phyloP scores from a whole-genome alignment of 768 basidiomycete species.

The Guyanaporus albipodus region DNA sequence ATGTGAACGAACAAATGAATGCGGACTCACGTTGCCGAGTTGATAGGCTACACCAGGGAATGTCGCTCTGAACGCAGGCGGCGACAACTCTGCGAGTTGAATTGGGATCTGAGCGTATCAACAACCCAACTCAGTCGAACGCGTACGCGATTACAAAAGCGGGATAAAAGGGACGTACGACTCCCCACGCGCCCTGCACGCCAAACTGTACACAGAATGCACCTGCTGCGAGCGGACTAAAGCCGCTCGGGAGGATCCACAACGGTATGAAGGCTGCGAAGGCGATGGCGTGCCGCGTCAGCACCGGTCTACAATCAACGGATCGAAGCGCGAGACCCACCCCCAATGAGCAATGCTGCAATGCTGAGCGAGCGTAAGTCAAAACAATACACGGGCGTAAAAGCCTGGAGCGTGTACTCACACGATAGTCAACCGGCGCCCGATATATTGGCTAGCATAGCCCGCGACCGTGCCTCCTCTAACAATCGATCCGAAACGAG shows the following conservation, averaged over 20 bases:
- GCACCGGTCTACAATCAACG: too few relatives aligned
- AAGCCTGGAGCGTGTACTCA: neutral
- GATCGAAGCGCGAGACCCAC: conserved; percentile 50
- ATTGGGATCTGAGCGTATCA: conserved; percentile 55
- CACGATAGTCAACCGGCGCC: conserved; percentile 76
- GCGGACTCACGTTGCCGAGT: conserved; percentile 54
- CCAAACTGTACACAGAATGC: conserved; percentile 86
- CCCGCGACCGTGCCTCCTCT: conserved; percentile 71
- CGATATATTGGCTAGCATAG: conserved; percentile 67
- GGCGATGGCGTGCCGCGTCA: too few relatives aligned
- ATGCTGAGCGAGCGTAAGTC: conserved; percentile 15
- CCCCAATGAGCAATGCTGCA: conserved; percentile 20
- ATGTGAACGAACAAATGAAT: too few relatives aligned
- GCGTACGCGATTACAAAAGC: neutral
- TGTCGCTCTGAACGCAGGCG: conserved; percentile 84
- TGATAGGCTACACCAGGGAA: conserved; percentile 88
- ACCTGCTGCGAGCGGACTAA: conserved; percentile 68
- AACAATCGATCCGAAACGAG: neutral
- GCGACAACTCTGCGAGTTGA: conserved; percentile 78
- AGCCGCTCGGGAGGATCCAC: conserved; percentile 75
- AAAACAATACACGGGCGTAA: neutral
- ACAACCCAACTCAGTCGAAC: neutral
- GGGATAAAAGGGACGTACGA: conserved; percentile 43
- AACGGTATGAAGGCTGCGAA: conserved; percentile 57
- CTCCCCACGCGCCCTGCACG: conserved; percentile 89